Conservation (phyloP, 805 yeast genomes). For the Barnettozyma salicaria region DNA sequence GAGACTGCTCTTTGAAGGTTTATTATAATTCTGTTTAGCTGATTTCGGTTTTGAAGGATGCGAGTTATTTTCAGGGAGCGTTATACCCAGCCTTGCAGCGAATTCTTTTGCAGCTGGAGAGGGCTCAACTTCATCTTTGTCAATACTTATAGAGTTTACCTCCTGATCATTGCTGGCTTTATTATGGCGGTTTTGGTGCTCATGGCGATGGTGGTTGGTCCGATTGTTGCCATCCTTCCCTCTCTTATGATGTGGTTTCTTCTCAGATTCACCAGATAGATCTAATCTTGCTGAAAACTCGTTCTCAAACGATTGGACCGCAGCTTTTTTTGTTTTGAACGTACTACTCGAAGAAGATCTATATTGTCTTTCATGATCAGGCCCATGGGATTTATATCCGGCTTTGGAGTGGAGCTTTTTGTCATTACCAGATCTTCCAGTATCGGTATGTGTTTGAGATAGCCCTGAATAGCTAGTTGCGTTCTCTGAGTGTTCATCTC, state of each 20-base stretch:
- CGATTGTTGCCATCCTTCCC: not conserved
- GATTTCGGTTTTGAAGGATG: slow-evolving; percentile 8
- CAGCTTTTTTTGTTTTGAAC: too few species aligned
- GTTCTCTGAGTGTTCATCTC: too few species aligned
- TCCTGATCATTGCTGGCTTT: not conserved
- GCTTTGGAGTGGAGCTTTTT: too few species aligned
- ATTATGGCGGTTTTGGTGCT: not conserved
- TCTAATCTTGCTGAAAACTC: too few species aligned
- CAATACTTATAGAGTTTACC: not conserved
- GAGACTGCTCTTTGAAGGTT: not conserved
- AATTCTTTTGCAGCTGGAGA: slow-evolving; percentile 1
- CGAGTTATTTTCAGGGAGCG: slow-evolving; percentile 1
- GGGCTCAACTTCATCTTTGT: not conserved
- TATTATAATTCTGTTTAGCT: slow-evolving; percentile 7
- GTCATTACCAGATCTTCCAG: too few species aligned
- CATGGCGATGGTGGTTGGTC: not conserved
- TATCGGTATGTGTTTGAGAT: too few species aligned
- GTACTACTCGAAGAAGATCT: too few species aligned
- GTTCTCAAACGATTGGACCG: too few species aligned
- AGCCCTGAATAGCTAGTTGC: too few species aligned
- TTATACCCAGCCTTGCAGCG: slow-evolving; percentile 1
- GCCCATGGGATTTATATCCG: too few species aligned
- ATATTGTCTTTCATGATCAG: too few species aligned
- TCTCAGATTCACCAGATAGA: not conserved
- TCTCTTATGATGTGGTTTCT: not conserved